A percentile compares a stretch with the other conserved stretches of the same genome.
Evolutionary conservation across 2,329 filamentous ascomycete species (phyloP).

Genomic region (Geoglossum cookeanum): DNA sequence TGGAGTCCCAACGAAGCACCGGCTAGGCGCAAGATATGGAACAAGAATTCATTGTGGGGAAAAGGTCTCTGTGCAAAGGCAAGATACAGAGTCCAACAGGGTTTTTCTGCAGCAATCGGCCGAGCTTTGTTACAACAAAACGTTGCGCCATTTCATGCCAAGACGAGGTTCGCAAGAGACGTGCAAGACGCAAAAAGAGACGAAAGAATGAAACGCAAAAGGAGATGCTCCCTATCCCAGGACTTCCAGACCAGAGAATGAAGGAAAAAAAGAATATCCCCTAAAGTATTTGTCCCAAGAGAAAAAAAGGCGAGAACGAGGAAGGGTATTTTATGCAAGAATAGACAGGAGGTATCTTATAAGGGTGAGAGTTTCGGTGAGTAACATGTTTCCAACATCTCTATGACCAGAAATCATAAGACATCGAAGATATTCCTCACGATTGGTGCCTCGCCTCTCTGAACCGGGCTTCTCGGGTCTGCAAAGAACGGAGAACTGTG

Average conservation of each 20-base stretch:
- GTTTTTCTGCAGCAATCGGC: background rate
- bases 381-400: background rate
- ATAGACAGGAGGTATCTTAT: background rate
- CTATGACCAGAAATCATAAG: constrained; percentile 28
- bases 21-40: background rate
- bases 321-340: background rate
- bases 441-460: constrained; percentile 55
- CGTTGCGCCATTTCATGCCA: constrained; percentile 1
- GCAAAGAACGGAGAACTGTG: constrained; percentile 34
- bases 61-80: background rate
- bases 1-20: background rate
- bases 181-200: background rate
- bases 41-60: background rate
- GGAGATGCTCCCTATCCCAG: background rate
- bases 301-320: background rate
- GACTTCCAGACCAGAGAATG: background rate
- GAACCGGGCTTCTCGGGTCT: constrained; percentile 58
- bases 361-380: background rate
- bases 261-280: background rate
- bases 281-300: background rate
- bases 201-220: background rate
- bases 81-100: background rate
- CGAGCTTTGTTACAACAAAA: background rate
- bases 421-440: constrained; percentile 61
- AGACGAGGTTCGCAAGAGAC: background rate